Base-by-base conservation (phyloP, 2,329 filamentous ascomycete genomes). In the Leptodontidium sp. region DNA sequence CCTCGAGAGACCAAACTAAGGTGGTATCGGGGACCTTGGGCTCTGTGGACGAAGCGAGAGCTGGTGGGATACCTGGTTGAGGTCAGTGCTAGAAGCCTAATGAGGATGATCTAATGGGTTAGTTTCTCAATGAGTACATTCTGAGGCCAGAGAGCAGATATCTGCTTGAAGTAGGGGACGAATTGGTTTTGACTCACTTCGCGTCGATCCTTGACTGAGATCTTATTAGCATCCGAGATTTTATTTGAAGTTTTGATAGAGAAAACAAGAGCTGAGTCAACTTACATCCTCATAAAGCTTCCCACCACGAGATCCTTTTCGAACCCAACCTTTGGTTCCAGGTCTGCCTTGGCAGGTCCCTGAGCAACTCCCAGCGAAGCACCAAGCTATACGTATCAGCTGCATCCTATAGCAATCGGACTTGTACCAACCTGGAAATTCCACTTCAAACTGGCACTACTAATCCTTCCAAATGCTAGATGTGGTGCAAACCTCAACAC, bases 401-500 rank as follows among this genome's bases (percentile, higher is more conserved):
- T n/a, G 11, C 24, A 2, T 3, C 15, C 17, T 17, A 12, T 2
- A 43, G 2, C 12, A n/a, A 6, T 5, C 14, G 11, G 7, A 15
- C 1, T 21, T 35, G 4, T 9, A 61, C 29, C n/a, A 1, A 75
- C 61, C 43, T 72, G 68, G 32, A 75, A 75, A 40, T 74, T 72
- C 72, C 72, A 75, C 43, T 74, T 73, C 24, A 72, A 24, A 65
- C 63, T 70, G 11, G 70, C 69, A 9, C 65, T 65, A 38, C 69
- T 72, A n/a, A 73, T 73, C 14, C 68, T 63, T 4, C 72, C 72
- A 62, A 81, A 85, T 61, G 84, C 81, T 21, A 85, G 76, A 73
- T 85, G 83, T 11, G 84, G 84, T 4, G 84, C 84, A 73, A 85
- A 83, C 76, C 82, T 83, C 21, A 86, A 75, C 58, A 86, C 83